Evolutionary conservation across 192 early-diverging fungal genomes (phyloP).

Genomic region (Dispira simplex): DNA sequence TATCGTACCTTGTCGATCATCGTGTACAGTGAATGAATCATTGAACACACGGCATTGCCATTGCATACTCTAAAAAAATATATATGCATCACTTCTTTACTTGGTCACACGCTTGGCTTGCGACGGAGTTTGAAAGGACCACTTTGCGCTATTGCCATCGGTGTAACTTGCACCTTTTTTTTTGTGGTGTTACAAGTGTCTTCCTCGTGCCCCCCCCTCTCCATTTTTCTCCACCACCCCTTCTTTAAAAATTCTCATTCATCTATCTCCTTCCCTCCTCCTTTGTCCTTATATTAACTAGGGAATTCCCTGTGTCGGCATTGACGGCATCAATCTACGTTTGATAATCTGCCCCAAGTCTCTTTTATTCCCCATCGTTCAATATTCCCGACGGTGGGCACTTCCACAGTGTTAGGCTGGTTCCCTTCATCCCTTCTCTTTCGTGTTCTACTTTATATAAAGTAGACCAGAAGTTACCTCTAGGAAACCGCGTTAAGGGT

Average conservation of each 20-base stretch:
- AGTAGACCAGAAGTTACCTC: too few species aligned
- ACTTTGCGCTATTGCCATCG: too few species aligned
- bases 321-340: neutral
- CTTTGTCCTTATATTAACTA: neutral
- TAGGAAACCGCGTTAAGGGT: neutral
- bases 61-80: too few species aligned
- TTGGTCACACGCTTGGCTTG: too few species aligned
- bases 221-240: neutral
- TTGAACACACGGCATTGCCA: too few species aligned
- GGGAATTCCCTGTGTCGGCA: neutral
- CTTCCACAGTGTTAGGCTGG: neutral
- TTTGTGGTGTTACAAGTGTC: neutral
- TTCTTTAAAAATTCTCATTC: neutral
- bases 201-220: neutral
- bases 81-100: too few species aligned
- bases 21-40: too few species aligned
- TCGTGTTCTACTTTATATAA: too few species aligned
- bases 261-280: neutral
- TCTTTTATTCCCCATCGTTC: neutral
- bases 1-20: too few species aligned
- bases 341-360: neutral
- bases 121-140: too few species aligned
- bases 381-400: neutral
- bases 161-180: too few species aligned
- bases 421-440: neutral